phyloP scores from a whole-genome alignment of 2,329 filamentous ascomycete genomes.

The Bipolaris cookei region DNA sequence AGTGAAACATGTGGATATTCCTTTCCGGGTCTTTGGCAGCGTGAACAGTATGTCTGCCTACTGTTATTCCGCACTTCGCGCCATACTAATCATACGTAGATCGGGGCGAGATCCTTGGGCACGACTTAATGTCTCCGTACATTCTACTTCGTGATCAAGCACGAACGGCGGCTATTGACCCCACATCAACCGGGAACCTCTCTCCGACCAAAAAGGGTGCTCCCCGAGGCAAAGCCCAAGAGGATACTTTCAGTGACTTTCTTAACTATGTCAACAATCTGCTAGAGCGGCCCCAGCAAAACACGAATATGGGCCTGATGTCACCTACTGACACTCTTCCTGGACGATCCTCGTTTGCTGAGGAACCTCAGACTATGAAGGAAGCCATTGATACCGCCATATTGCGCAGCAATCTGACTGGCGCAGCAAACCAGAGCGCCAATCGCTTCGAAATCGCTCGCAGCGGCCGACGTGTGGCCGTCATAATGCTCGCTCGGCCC shows the following conservation, averaged over 20 bases:
- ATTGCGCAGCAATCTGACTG: slow-evolving; percentile 67
- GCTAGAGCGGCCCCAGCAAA: slow-evolving; percentile 44
- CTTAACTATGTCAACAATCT: slow-evolving; percentile 57
- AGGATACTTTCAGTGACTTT: slow-evolving; percentile 51
- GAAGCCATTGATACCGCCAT: slow-evolving; percentile 93
- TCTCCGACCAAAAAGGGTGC: slow-evolving; percentile 28
- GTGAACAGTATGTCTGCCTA: slow-evolving; percentile 68
- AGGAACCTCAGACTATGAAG: slow-evolving; percentile 69
- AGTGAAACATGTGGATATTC: slow-evolving; percentile 88
- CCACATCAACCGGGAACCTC: slow-evolving; percentile 11
- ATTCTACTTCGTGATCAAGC: slow-evolving; percentile 87
- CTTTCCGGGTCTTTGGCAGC: slow-evolving; percentile 90
- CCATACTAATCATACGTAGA: slow-evolving; percentile 46
- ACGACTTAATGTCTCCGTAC: slow-evolving; percentile 94
- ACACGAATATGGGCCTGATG: slow-evolving; percentile 62
- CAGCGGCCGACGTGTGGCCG: slow-evolving; percentile 87
- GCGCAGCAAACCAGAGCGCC: slow-evolving; percentile 74
- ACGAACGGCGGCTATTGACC: slow-evolving; percentile 52
- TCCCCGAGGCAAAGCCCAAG: slow-evolving; percentile 46
- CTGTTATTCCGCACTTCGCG: background rate
- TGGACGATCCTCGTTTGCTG: slow-evolving; percentile 59
- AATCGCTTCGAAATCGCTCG: slow-evolving; percentile 96
- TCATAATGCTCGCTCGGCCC: slow-evolving; percentile 85
- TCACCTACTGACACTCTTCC: slow-evolving; percentile 70
- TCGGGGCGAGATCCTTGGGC: slow-evolving; percentile 84